Base-by-base conservation (phyloP, 768 basidiomycete genomes). In the Xanthoconium stramineum region DNA sequence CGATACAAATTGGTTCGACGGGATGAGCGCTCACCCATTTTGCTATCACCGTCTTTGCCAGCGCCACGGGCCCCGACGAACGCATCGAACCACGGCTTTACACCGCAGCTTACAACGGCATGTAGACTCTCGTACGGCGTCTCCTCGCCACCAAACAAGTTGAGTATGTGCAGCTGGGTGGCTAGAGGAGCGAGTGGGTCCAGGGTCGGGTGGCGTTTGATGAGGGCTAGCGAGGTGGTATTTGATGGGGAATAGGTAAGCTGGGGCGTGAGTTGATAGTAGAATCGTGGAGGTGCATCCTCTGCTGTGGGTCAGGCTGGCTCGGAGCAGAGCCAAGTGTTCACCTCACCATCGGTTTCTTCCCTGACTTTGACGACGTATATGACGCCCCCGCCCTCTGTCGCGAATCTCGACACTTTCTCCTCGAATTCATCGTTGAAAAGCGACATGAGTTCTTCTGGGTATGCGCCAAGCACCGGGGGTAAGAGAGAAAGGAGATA, bases 1-100 rank as follows among this genome's bases (percentile, higher is more conserved):
- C 2, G 39, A 28, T 12, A 33, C 19, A 46, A 35, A 32, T 11
- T 11, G 15, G 9, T 12, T 20, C 8, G 4, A 33, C 5, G n/a
- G n/a, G 61, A 73, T 42, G 53, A 5, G 17, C 9, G 63, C 80
- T 56, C 55, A 79, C 91, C 92, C 86, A 92, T 89, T 73, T 93
- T 91, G 43, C 78, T 82, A 68, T 94, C 94, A 5, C 75, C 80
- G 32, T 89, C 89, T 67, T 91, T 93, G 50, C 83, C 85, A 55
- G 80, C 76, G 29, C 85, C 83, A 49, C 93, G 83, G 24, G 92
- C 80, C 24, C 89, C 94, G 29, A 98, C 94, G 65, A 96, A 98
- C 15, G 96, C 94, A 71, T 98, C 95, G 65, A 99, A 98, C 88
- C 93, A 98, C 0, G 95, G 95, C 63, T 98, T 96, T 29, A 99